Evolutionary conservation across 2,329 filamentous ascomycete species (phyloP).

Genomic region (Trichoderma asperellum): DNA sequence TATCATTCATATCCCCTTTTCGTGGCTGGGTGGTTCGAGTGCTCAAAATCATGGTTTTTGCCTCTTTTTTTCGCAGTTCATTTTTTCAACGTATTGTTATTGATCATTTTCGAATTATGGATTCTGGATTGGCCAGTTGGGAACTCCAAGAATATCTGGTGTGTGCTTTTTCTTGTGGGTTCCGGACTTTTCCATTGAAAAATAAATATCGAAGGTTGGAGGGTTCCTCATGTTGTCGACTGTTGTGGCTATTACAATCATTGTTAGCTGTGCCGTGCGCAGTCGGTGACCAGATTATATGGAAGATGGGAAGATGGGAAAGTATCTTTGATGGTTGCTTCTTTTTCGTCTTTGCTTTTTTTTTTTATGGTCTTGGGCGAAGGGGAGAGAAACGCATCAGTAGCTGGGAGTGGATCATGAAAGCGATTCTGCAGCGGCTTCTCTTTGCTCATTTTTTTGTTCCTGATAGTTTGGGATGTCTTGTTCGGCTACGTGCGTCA

Average conservation of each 20-base stretch:
- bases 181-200: conserved; percentile 2
- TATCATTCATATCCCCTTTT: conserved; percentile 18
- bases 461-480: conserved; percentile 34
- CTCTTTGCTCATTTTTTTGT: conserved; percentile 28
- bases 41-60: conserved; percentile 28
- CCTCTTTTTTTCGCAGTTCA: background rate
- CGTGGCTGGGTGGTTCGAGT: conserved; percentile 21
- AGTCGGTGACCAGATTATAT: background rate
- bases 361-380: conserved; percentile 13
- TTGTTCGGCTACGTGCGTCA: conserved; percentile 1
- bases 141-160: background rate
- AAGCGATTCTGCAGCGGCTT: conserved; percentile 32
- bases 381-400: conserved; percentile 24
- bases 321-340: background rate
- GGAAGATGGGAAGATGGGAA: conserved; percentile 10
- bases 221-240: background rate
- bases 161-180: background rate
- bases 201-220: conserved; percentile 10
- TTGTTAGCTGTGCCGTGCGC: background rate
- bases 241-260: background rate
- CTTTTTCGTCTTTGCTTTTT: conserved; percentile 25
- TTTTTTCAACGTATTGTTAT: conserved; percentile 8
- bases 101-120: background rate
- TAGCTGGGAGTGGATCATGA: conserved; percentile 28
- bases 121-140: conserved; percentile 19